A percentile compares a stretch with the other conserved stretches of the same genome.
phyloP scores from a whole-genome alignment of 768 basidiomycete genomes.

The Naganishia onofrii region DNA sequence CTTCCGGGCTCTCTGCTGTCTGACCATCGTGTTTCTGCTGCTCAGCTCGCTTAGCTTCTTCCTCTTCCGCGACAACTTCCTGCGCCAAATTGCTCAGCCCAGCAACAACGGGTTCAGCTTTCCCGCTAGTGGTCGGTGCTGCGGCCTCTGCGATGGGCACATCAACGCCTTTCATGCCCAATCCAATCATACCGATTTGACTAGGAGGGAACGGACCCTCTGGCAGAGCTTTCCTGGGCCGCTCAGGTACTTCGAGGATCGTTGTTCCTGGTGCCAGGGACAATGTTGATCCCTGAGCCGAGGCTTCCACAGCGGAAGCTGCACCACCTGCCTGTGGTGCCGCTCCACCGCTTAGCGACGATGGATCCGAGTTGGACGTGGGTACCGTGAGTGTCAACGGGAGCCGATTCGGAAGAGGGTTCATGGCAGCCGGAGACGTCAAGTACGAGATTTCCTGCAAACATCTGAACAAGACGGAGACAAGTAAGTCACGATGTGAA shows the following conservation, averaged over 20 bases:
- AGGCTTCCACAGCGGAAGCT: not conserved
- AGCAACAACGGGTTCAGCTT: constrained; percentile 53
- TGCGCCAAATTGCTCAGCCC: constrained; percentile 14
- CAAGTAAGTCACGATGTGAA: too few species aligned
- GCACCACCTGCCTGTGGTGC: not conserved
- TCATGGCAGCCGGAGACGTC: constrained; percentile 94
- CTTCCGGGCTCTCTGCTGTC: not conserved
- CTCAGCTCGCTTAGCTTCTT: constrained; percentile 45
- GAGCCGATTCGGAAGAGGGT: constrained; percentile 70
- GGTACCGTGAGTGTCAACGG: constrained; percentile 21
- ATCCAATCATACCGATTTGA: constrained; percentile 8
- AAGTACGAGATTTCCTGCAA: constrained; percentile 97
- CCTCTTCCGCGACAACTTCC: constrained; percentile 39
- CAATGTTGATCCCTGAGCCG: not conserved
- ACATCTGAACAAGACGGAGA: constrained; percentile 71
- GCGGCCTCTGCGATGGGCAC: not conserved
- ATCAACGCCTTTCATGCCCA: constrained; percentile 2
- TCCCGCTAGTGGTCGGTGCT: constrained; percentile 51
- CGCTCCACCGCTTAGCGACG: not conserved
- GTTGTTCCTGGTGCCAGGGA: constrained; percentile 2
- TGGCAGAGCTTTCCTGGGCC: constrained; percentile 29
- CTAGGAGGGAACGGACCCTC: constrained; percentile 12
- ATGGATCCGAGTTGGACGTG: not conserved
- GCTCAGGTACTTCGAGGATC: constrained; percentile 15
- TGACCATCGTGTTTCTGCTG: not conserved